A percentile compares a stretch with the other conserved stretches of the same genome.
Conservation (phyloP, 495 filamentous ascomycete genomes). For the Evansstolkia leycettana region DNA sequence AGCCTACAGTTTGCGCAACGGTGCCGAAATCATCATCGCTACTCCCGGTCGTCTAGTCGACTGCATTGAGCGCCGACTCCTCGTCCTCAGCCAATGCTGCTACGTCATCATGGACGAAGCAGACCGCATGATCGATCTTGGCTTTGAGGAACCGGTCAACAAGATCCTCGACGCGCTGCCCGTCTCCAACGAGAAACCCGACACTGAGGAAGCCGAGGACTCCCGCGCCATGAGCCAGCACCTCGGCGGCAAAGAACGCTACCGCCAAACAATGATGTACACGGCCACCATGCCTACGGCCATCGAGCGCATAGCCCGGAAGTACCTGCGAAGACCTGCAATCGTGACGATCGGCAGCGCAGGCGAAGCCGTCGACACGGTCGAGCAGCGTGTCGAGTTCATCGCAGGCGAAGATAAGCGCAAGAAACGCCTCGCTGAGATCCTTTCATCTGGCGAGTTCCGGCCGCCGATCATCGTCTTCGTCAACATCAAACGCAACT, state of each 20-base stretch:
- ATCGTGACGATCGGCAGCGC: slow-evolving; percentile 91
- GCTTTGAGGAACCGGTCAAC: slow-evolving; percentile 95
- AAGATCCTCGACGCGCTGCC: slow-evolving; percentile 98
- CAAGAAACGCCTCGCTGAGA: slow-evolving; percentile 91
- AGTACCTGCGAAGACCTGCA: slow-evolving; percentile 87
- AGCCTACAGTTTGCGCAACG: slow-evolving; percentile 82
- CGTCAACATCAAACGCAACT: slow-evolving; percentile 99
- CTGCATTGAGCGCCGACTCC: slow-evolving; percentile 84
- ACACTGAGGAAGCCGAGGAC: slow-evolving; percentile 88
- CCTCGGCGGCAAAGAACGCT: slow-evolving; percentile 71
- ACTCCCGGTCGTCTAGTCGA: slow-evolving; percentile 96
- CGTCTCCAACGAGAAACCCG: slow-evolving; percentile 90
- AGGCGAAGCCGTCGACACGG: slow-evolving; percentile 96
- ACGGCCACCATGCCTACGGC: slow-evolving; percentile 94
- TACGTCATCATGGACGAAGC: slow-evolving; percentile 99
- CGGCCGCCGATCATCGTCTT: slow-evolving; percentile 94
- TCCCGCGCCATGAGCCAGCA: slow-evolving; percentile 72
- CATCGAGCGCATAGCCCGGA: slow-evolving; percentile 90
- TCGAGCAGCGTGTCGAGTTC: slow-evolving; percentile 95
- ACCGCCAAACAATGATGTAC: slow-evolving; percentile 99
- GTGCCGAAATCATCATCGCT: slow-evolving; percentile 96
- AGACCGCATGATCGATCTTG: slow-evolving; percentile 97
- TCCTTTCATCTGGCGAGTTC: slow-evolving; percentile 78
- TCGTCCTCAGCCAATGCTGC: slow-evolving; percentile 91
- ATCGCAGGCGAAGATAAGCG: slow-evolving; percentile 87